Percentiles rank a stretch among this genome's conserved stretches.
These are phyloP conservation scores for Rhizopogon vinicolor DNA, from an alignment of 768 basidiomycete genomes.

Conservation along the genomic window DNA sequence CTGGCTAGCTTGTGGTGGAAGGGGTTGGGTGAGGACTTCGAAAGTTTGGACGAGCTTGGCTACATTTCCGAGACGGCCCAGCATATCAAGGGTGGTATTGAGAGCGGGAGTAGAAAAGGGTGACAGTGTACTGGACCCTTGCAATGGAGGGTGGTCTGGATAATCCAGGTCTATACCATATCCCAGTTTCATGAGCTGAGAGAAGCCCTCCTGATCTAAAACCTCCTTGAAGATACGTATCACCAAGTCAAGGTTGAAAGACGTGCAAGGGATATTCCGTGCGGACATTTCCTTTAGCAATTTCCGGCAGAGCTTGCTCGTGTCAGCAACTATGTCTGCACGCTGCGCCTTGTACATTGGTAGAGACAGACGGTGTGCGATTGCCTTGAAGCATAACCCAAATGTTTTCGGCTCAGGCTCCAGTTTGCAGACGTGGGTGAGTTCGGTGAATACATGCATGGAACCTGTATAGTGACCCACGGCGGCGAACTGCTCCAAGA, in stretches of 20 bases:
- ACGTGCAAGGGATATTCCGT: constrained; percentile 43
- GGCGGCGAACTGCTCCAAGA: constrained; percentile 72
- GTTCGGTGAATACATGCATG: constrained; percentile 56
- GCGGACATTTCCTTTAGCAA: constrained; percentile 57
- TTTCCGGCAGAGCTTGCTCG: constrained; percentile 42
- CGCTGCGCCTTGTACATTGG: constrained; percentile 42
- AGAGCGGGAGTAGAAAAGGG: constrained; percentile 62
- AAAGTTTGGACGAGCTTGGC: constrained; percentile 72
- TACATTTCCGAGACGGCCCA: constrained; percentile 55
- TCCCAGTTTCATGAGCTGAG: constrained; percentile 55
- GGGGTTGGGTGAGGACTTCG: constrained; percentile 71
- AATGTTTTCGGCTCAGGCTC: constrained; percentile 53
- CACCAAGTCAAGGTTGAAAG: constrained; percentile 61
- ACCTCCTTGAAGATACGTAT: constrained; percentile 66
- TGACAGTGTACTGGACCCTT: constrained; percentile 23
- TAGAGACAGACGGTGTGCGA: constrained; percentile 62
- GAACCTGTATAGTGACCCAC: constrained; percentile 65
- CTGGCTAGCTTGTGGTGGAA: constrained; percentile 44
- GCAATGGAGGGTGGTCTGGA: constrained; percentile 58
- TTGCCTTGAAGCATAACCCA: constrained; percentile 60
- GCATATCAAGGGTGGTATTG: constrained; percentile 68
- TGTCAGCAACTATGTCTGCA: constrained; percentile 32
- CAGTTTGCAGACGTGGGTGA: constrained; percentile 37
- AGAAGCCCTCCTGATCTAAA: constrained; percentile 50
- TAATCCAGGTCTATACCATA: constrained; percentile 77